A percentile compares a stretch with the other conserved stretches of the same genome.
These are phyloP conservation scores for Kappamyces sp. DNA, from an alignment of 192 early-diverging fungal species.

Conservation along the genomic window DNA sequence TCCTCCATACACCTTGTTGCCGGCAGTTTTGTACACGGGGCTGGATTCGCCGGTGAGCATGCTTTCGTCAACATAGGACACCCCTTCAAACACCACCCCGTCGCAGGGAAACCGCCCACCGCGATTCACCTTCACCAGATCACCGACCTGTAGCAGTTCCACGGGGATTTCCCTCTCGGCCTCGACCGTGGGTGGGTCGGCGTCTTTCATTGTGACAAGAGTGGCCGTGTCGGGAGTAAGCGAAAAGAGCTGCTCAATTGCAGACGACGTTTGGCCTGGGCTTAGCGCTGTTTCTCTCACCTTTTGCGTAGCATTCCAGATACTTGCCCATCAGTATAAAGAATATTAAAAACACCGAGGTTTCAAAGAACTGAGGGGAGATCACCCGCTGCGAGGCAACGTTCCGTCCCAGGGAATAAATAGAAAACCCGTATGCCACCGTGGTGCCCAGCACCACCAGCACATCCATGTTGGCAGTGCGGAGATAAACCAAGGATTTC, in stretches of 20 bases:
- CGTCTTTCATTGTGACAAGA: constrained; percentile 41
- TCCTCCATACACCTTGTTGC: constrained; percentile 47
- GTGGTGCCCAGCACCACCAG: constrained; percentile 67
- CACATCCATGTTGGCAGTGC: constrained; percentile 76
- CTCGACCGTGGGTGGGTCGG: constrained; percentile 14
- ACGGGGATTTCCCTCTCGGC: constrained; percentile 42
- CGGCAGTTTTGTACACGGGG: constrained; percentile 52
- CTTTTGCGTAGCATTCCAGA: constrained; percentile 72
- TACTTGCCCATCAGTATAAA: constrained; percentile 81
- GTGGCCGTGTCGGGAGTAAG: constrained; percentile 67
- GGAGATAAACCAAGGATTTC: constrained; percentile 51
- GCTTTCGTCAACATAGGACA: constrained; percentile 63
- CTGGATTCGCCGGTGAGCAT: constrained; percentile 80
- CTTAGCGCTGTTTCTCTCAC: constrained; percentile 24
- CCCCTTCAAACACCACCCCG: constrained; percentile 51
- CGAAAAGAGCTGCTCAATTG: constrained; percentile 68
- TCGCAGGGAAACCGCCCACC: constrained; percentile 71
- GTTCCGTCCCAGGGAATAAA: constrained; percentile 44
- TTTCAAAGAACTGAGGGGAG: constrained; percentile 68
- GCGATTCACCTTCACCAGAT: constrained; percentile 65
- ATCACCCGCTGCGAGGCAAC: constrained; percentile 29
- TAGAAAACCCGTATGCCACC: constrained; percentile 64
- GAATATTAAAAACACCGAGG: constrained; percentile 65
- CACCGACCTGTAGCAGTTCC: constrained; percentile 62
- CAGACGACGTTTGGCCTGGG: constrained; percentile 56